These are phyloP conservation scores for Ceratocystis cubensis DNA, from an alignment of 2,329 filamentous ascomycete species.

Conservation along the genomic window DNA sequence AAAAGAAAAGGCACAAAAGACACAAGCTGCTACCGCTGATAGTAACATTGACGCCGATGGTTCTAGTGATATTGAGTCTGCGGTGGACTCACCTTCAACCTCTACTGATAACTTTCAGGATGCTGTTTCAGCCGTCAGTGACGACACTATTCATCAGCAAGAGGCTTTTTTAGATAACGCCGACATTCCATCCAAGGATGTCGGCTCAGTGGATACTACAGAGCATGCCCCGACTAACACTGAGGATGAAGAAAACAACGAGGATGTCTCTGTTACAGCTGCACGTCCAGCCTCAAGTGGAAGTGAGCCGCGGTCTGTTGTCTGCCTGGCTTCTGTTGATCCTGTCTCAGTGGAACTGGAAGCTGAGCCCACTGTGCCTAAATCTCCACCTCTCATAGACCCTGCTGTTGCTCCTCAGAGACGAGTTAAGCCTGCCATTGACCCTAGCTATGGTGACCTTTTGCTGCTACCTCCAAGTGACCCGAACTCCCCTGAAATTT, in stretches of 20 bases:
- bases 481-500: constrained; percentile 36
- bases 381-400: constrained; percentile 21
- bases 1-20: background rate
- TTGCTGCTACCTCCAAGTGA: constrained; percentile 51
- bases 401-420: constrained; percentile 36
- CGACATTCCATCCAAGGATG: constrained; percentile 58
- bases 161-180: constrained; percentile 61
- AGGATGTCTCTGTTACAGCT: background rate
- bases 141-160: constrained; percentile 25
- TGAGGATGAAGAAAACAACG: background rate
- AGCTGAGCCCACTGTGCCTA: constrained; percentile 24
- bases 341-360: background rate
- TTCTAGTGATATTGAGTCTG: constrained; percentile 5
- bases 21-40: background rate
- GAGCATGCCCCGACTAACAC: background rate
- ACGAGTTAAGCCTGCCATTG: constrained; percentile 51
- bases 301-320: background rate
- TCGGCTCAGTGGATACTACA: constrained; percentile 36
- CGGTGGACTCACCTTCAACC: constrained; percentile 2
- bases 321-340: background rate
- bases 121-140: background rate
- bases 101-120: constrained; percentile 5
- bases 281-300: too few relatives aligned
- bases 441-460: constrained; percentile 53
- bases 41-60: background rate